Conservation (phyloP, 495 filamentous ascomycete species). For the Penicillium simplicissimum region DNA sequence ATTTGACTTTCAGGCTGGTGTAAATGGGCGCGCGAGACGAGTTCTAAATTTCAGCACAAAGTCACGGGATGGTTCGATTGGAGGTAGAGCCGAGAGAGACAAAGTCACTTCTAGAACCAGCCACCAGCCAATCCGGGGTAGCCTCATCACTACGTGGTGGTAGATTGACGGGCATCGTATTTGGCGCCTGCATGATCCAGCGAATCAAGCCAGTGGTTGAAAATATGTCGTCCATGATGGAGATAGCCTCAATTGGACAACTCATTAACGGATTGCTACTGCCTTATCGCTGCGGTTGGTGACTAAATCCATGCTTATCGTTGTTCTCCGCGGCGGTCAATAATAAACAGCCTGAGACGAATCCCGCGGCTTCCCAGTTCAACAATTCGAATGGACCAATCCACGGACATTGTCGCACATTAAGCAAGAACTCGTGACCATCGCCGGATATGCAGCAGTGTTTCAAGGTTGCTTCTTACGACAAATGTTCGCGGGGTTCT, state of each 20-base stretch:
- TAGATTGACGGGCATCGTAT: background rate
- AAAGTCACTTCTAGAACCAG: background rate
- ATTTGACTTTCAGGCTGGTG: no score
- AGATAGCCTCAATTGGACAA: background rate
- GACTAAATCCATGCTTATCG: background rate
- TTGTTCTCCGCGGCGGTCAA: background rate
- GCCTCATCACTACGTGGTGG: background rate
- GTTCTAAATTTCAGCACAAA: background rate
- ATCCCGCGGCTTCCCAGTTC: background rate
- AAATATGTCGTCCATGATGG: background rate
- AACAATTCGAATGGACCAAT: background rate
- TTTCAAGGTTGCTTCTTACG: conserved; percentile 1
- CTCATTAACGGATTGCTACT: background rate
- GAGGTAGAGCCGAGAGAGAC: background rate
- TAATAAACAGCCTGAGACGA: background rate
- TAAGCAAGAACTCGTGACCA: background rate
- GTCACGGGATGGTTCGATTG: background rate
- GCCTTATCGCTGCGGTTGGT: background rate
- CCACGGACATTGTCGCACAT: background rate
- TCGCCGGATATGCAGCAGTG: background rate
- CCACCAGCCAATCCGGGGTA: conserved; percentile 4
- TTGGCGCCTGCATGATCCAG: background rate
- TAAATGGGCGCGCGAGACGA: background rate
- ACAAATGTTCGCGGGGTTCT: background rate
- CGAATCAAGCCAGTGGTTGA: background rate